Base-by-base conservation (phyloP, 2,329 filamentous ascomycete species). In the Microcyclospora tardicrescens region DNA sequence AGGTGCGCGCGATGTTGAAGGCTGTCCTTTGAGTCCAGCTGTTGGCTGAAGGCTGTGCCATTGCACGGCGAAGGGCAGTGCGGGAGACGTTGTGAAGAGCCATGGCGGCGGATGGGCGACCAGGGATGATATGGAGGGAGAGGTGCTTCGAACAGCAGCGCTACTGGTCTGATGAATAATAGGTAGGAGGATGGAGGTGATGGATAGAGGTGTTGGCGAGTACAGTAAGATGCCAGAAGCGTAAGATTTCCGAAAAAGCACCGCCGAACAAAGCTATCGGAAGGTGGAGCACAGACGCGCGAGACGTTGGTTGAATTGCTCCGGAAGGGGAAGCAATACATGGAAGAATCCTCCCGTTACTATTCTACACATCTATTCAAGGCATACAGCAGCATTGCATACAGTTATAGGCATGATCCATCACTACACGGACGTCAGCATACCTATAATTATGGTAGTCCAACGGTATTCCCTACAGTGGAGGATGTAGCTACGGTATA, bases 1-100 rank as follows among this genome's bases (percentile, higher is more conserved):
- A 95, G 75, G 76, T 86, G 67, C 91, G 80, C 61, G 82, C 69
- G 61, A 82, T 80, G 69, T 80, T 85, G 72, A 86, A 87, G 61
- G 79, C 79, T 52, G 77, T 73, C 59, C 45, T 45, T 35, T 52
- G 50, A 27, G 48, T 42, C 61, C 77, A 72, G 62, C 73, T 72
- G 59, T 84, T 73, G 60, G 42, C 54, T 42, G 60, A 48, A 46
- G 78, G 71, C 51, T 79, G 72, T 60, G 73, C 68, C 59, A 84
- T 67, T 43, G 81, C 79, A 59, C 84, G 75, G 69, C 87, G 81
- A 62, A 96, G 73, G 65, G 84, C 78, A 64, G 82, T 75, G 60
- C 81, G 78, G 69, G 53, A 53, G 34, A 53, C 42, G 46, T 38
- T 56, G 44, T 47, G 51, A 44, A 51, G 43, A 30, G 57, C 52